Evolutionary conservation across 2,329 filamentous ascomycete species (phyloP).

Genomic region (Aspergillus luchuensis): DNA sequence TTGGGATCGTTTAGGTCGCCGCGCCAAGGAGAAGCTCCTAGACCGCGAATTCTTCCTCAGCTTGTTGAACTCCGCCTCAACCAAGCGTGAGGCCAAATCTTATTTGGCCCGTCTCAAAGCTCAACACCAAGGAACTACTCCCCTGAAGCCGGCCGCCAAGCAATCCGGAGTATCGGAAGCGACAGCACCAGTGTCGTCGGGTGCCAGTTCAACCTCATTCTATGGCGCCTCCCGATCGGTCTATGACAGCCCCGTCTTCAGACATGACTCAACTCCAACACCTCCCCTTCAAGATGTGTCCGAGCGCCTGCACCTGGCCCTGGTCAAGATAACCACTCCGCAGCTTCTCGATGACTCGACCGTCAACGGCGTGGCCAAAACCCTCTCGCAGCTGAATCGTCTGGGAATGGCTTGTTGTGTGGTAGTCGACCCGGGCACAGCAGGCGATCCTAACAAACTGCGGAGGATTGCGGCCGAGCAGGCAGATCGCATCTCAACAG

Average conservation of each 20-base stretch:
- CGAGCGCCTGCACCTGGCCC: constrained; percentile 70
- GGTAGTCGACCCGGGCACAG: constrained; percentile 70
- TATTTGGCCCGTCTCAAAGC: constrained; percentile 83
- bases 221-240: constrained; percentile 62
- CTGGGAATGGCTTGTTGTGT: constrained; percentile 82
- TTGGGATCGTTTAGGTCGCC: constrained; percentile 38
- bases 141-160: constrained; percentile 35
- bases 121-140: constrained; percentile 38
- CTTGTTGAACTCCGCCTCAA: constrained; percentile 83
- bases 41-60: constrained; percentile 76
- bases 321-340: constrained; percentile 80
- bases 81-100: constrained; percentile 86
- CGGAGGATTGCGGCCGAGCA: constrained; percentile 60
- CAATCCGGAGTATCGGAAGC: constrained; percentile 19
- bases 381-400: constrained; percentile 77
- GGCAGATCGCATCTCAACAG: constrained; percentile 71
- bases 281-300: constrained; percentile 38
- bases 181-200: constrained; percentile 36
- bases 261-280: constrained; percentile 52
- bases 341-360: constrained; percentile 69
- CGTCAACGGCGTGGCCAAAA: constrained; percentile 75
- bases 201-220: constrained; percentile 63
- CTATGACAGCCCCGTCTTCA: constrained; percentile 62
- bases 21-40: constrained; percentile 47
- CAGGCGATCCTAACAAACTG: constrained; percentile 41